These are phyloP conservation scores for Calonectria multiphialidica DNA, from an alignment of 2,329 filamentous ascomycete species.

Conservation along the genomic window DNA sequence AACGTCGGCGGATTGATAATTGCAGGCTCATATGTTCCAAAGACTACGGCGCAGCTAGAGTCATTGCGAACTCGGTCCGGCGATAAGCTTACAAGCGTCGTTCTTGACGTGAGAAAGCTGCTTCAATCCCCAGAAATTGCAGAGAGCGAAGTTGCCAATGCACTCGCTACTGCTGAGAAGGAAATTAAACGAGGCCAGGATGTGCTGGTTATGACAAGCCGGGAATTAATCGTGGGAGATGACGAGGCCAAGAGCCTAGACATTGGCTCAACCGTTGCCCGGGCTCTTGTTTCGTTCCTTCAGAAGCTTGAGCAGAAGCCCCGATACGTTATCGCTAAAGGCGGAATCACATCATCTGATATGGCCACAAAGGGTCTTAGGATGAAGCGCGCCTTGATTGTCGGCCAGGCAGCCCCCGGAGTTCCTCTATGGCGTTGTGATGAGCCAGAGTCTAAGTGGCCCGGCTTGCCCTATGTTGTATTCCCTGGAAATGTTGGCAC, in stretches of 20 bases:
- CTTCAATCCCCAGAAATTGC: conserved; percentile 52
- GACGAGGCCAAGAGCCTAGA: conserved; percentile 64
- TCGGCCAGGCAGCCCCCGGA: conserved; percentile 69
- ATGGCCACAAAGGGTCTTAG: conserved; percentile 67
- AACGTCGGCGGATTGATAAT: conserved; percentile 64
- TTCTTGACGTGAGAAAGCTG: conserved; percentile 61
- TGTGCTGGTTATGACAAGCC: conserved; percentile 70
- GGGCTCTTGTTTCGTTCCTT: conserved; percentile 63
- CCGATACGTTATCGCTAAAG: conserved; percentile 69
- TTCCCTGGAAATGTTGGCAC: conserved; percentile 39
- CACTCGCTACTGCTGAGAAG: conserved; percentile 50
- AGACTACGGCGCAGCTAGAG: conserved; percentile 67
- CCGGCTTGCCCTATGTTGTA: conserved; percentile 60
- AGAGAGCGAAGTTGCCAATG: conserved; percentile 46
- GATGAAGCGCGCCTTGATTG: conserved; percentile 64
- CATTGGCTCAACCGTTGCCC: conserved; percentile 66
- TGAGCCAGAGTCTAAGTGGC: conserved; percentile 62
- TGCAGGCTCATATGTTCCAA: conserved; percentile 69
- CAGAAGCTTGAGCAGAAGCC: conserved; percentile 59
- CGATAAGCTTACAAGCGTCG: conserved; percentile 56
- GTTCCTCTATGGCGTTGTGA: conserved; percentile 71
- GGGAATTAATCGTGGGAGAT: conserved; percentile 58
- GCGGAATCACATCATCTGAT: conserved; percentile 71
- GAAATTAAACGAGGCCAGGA: conserved; percentile 60
- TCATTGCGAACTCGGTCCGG: conserved; percentile 53